Evolutionary conservation across 2,329 filamentous ascomycete species (phyloP).

Genomic region (Hypoxylon sp.): DNA sequence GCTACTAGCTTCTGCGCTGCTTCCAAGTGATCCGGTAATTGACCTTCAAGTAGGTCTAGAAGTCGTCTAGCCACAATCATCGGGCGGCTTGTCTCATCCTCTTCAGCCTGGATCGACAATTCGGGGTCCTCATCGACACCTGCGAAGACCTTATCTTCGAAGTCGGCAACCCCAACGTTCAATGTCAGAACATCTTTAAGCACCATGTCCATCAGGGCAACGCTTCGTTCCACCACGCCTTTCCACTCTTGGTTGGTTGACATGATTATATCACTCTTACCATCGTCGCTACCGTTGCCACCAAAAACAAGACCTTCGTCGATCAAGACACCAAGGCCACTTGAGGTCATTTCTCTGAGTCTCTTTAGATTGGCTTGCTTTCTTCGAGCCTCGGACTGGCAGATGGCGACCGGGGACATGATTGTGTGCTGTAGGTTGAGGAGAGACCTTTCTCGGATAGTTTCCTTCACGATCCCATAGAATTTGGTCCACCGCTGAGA

Average conservation of each 20-base stretch:
- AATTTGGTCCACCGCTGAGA: constrained; percentile 74
- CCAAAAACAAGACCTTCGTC: constrained; percentile 83
- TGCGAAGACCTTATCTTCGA: constrained; percentile 74
- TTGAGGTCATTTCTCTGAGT: constrained; percentile 83
- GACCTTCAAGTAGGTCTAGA: constrained; percentile 73
- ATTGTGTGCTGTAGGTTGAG: constrained; percentile 77
- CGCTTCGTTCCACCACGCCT: constrained; percentile 80
- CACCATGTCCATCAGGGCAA: constrained; percentile 87
- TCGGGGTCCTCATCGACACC: constrained; percentile 72
- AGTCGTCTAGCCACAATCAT: constrained; percentile 74
- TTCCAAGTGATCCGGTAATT: constrained; percentile 74
- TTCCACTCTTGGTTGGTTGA: constrained; percentile 68
- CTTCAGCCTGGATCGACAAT: constrained; percentile 64
- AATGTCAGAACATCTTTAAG: constrained; percentile 76
- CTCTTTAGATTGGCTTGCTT: constrained; percentile 80
- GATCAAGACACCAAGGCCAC: constrained; percentile 86
- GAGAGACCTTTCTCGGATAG: constrained; percentile 78
- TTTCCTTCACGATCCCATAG: constrained; percentile 82
- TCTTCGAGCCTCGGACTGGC: constrained; percentile 77
- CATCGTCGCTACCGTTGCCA: constrained; percentile 67
- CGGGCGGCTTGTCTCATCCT: constrained; percentile 61
- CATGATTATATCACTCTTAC: constrained; percentile 60
- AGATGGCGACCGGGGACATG: constrained; percentile 81
- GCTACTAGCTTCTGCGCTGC: constrained; percentile 67
- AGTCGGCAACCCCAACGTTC: constrained; percentile 71